A percentile compares a stretch with the other conserved stretches of the same genome.
Conservation (phyloP, 2,329 filamentous ascomycete genomes). For the Calonectria pteridis region DNA sequence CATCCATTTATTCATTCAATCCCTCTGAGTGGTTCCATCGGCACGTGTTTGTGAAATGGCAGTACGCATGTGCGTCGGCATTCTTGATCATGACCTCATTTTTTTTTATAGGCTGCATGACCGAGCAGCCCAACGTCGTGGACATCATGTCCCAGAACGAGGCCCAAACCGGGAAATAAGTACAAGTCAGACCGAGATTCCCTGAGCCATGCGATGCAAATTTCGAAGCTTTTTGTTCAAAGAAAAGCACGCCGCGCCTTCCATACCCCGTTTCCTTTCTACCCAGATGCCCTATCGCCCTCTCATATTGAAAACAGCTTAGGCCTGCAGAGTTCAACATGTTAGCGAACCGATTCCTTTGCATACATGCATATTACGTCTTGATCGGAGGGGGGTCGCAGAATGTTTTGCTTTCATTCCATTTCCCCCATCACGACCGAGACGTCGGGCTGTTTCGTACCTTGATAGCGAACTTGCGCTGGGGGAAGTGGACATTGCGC, state of each 20-base stretch:
- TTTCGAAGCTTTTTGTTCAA: conserved; percentile 50
- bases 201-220: conserved; percentile 55
- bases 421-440: neutral
- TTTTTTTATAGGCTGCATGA: conserved; percentile 49
- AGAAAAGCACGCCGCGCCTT: conserved; percentile 55
- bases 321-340: conserved; percentile 39
- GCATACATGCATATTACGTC: neutral
- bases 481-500: conserved; percentile 94
- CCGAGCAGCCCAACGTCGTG: conserved; percentile 46
- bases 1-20: neutral
- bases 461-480: conserved; percentile 99
- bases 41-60: conserved; percentile 2
- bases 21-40: neutral
- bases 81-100: conserved; percentile 55
- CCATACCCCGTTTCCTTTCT: conserved; percentile 51
- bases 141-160: conserved; percentile 52
- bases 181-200: conserved; percentile 55
- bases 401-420: neutral
- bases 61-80: conserved; percentile 16
- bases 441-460: conserved; percentile 59
- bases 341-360: conserved; percentile 31
- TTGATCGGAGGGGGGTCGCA: neutral
- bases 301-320: conserved; percentile 44
- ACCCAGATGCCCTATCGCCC: conserved; percentile 48
- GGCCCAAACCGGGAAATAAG: conserved; percentile 53